Evolutionary conservation across 1,284 basidiomycete species (phyloP), one percentile per base, ranked within the genome.

Genomic region (Puccinia triticina): DNA sequence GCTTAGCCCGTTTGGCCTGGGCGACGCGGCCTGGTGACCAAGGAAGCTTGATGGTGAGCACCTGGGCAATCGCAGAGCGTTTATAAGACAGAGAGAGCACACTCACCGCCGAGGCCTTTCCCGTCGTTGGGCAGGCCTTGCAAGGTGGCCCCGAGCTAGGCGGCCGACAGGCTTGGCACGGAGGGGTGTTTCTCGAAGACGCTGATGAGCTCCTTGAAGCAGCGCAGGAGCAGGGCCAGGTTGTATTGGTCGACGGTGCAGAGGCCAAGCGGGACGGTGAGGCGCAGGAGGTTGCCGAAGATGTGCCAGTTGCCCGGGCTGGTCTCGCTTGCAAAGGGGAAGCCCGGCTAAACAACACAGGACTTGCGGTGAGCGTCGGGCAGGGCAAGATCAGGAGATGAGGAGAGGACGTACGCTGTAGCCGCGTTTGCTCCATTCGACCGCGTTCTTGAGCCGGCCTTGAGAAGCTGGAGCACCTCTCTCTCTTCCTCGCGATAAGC

Each of bases 211-310:
- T 82, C 79, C 53, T 74, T 82, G 40, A 57, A 74, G 61, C 79
- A 82, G 66, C 59, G 53, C 14, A 82, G 55, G 37, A 82, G 40
- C 21, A 82, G 40, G 18, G 72, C 72, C 26, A 82, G 61, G 37
- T 82, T 82, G 26, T 82, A 82, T 32, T 74, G 79, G 46, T 82
- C 79, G 29, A 82, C 72, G 10, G 79, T 75, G 26, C 79, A 75
- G 10, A 82, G 79, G 5, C 79, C 79, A 3, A 82, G 79, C 11
- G 79, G 79, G 72, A 82, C 75, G 14, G 55, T 48, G 12, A 82
- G 73, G 23, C 72, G 40, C 14, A 82, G 32, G 2, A 82, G 50
- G 34, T 82, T 29, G 10, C 80, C 80, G 50, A 82, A 82, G n/a
- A 82, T 67, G 11, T 67, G 61, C n/a, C 74, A 82, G 69, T 82